Evolutionary conservation across 2,329 filamentous ascomycete species (phyloP), one percentile per base, ranked within the genome.

Genomic region (Leptographium wingfieldii): DNA sequence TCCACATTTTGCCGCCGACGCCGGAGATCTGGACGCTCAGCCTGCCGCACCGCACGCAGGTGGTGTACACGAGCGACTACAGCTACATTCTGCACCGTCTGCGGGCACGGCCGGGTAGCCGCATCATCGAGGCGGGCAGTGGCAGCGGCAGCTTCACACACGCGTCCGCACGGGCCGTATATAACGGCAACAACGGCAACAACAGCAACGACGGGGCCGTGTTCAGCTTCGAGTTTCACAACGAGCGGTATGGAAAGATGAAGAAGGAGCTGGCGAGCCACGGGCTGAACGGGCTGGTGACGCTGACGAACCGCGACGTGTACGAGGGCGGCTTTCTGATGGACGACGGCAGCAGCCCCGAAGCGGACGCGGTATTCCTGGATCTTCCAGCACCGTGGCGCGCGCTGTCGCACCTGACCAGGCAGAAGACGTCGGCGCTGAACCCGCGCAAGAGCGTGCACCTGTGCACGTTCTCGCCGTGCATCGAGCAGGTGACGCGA

Each of bases 381-480:
- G 89, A 94, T 68, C 76, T 94, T 6, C 89, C 89, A 1, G 88
- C 88, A 0, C 89, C 89, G 0, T 92, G 89, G 88, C 79, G 87
- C 62, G 89, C 89, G 3, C 76, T 94, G 38, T 85, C 83, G 51
- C 87, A 92, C 67, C 77, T 94, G n/a, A 83, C 85, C 1, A 79
- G 88, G 60, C 75, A 71, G 27, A 61, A 66, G 38, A 64, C 52
- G 16, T 85, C 82, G 0, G 79, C 82, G 0, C 78, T 97, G 12
- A 86, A 94, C 65, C 84, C 89, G 0, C 78, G 80, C n/a, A 80
- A 82, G 51, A 80, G 87, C 5, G 83, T 86, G 1, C 81, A 94
- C 68, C 81, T 99, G 59, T 99, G 94, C 76, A 95, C 91, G 0
- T 99, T 99, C 74, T 95, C 88, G 1, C 94, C 94, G 0, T 99